Evolutionary conservation across 2,329 filamentous ascomycete species (phyloP), one percentile per base, ranked within the genome.

Genomic region (Ilyonectria mors-panacis): DNA sequence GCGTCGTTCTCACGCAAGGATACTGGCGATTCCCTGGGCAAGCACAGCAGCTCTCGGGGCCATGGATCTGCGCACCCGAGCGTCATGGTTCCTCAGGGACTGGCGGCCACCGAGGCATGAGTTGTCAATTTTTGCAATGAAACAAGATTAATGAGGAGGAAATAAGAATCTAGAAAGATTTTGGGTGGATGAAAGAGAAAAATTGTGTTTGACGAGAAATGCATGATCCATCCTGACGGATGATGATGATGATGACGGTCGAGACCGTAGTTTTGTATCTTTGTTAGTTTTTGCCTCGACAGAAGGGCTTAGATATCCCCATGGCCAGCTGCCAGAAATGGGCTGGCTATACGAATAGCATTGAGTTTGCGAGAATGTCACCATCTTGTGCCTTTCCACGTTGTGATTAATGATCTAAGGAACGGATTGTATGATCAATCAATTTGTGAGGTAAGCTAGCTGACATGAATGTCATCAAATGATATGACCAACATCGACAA

Each of bases 1-100:
- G 81, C 81, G 4, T 82, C 81, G 0, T 79, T 84, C 47, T 80
- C 80, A 5, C 79, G 81, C 62, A 83, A 79, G 65, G 82, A 84
- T 28, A 83, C 82, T 2, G 79, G 77, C 45, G 81, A 82, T 55
- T 81, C 81, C 2, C 57, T 75, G 8, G 71, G 73, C 26, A 78
- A 75, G 71, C 71, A 74, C 37, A 73, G 70, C 55, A 65, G 60
- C 13, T 75, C 73, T 51, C 70, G 75, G 21, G 72, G 58, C 13
- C 68, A 66, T 9, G 70, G 69, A 8, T 17, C 7, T 4, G 8
- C 28, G 10, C 19, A 35, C 48, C 15, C 28, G 9, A 35, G 17
- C 21, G 66, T 71, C 19, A 33, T 75, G n/a, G 75, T 76, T 48
- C 75, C 75, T 56, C 75, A 76, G 50, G 75, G 75, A 19, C 58